phyloP scores from a whole-genome alignment of 192 early-diverging fungal genomes.

The Umbelopsis sp. region DNA sequence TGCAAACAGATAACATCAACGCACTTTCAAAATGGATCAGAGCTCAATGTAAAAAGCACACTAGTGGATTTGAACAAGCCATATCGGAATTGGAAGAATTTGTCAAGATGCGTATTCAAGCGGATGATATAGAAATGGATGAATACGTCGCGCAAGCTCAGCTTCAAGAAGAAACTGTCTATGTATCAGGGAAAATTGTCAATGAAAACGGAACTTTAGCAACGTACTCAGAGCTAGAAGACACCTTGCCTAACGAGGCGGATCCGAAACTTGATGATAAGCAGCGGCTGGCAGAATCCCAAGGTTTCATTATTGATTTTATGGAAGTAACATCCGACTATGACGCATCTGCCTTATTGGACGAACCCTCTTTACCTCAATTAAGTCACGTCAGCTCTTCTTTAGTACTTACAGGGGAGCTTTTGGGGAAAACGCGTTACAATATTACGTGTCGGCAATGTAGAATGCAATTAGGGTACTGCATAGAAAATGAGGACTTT shows the following conservation, averaged over 20 bases:
- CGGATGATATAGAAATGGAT: background rate
- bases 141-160: background rate
- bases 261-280: too few relatives aligned
- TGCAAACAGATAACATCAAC: conserved; percentile 38
- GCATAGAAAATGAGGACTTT: background rate
- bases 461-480: background rate
- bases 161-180: background rate
- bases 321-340: background rate
- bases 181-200: background rate
- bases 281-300: background rate
- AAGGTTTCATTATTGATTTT: background rate
- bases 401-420: background rate
- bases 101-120: background rate
- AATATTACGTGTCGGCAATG: background rate
- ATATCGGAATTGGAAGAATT: conserved; percentile 7
- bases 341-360: background rate
- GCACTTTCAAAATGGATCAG: conserved; percentile 74
- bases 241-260: too few relatives aligned
- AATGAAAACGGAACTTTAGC: too few relatives aligned
- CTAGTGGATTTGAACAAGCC: conserved; percentile 35
- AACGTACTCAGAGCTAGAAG: too few relatives aligned
- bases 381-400: background rate
- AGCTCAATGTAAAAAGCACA: conserved; percentile 25
- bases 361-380: background rate
- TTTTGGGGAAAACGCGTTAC: background rate